Evolutionary conservation across 257 asterid species (phyloP), one percentile per base, ranked within the genome.

Genomic region (Fraxinus cuspidata): DNA sequence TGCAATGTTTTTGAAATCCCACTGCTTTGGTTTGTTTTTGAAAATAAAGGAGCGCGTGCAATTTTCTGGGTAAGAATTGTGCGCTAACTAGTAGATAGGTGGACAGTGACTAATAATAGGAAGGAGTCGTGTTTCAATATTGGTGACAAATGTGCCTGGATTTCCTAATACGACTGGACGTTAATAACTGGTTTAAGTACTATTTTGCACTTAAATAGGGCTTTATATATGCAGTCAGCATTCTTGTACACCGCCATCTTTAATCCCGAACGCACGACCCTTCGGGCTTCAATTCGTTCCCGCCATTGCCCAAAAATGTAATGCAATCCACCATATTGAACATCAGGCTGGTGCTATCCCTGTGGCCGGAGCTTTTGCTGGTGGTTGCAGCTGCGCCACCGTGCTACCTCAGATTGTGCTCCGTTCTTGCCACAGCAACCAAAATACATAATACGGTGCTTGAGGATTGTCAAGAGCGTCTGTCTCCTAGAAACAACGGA

Each of bases 191-290:
- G 2, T 29, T 29, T 2, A 29, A 29, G 32, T 29, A 29, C 2
- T 29, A 2, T 29, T 29, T 29, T 29, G 32, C 32, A 29, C 32
- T 29, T 29, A 29, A 29, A 29, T 0, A 83, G 15, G 12, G 79
- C 87, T 34, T 40, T 25, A 42, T 85, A 84, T 0, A 84, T 23
- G 44, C 85, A 81, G 15, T 71, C 77, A 0, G 74, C 72, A 58
- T 81, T 31, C 21, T 32, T 29, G 3, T 42, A 6, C 16, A 75
- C 5, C 51, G 75, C 78, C 2, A 3, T 75, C 60, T 78, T 69
- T 4, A 78, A 47, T 0, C 81, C 85, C 60, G 40, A 16, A 15
- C 83, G 81, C 83, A 78, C 60, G 74, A 12, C 0, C 0, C 19
- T 1, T 15, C 64, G 47, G 85, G 87, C 81, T 53, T 42, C 74